These are phyloP conservation scores for Claviceps maximensis DNA, from an alignment of 2,329 filamentous ascomycete genomes.

Conservation along the genomic window DNA sequence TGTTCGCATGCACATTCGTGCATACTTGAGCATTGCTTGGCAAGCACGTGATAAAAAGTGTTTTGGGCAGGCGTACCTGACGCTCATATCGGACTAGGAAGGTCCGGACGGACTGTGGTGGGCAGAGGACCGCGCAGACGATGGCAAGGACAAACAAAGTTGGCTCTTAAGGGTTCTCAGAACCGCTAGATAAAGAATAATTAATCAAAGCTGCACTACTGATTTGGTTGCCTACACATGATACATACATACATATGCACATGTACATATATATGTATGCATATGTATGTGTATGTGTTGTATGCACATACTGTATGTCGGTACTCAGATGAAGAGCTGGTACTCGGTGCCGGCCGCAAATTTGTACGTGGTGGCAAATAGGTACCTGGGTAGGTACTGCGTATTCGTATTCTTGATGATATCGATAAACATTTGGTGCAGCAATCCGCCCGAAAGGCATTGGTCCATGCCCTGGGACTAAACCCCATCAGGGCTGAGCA, in stretches of 20 bases:
- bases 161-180: neutral
- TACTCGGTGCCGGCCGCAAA: neutral
- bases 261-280: neutral
- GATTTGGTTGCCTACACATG: too few species aligned
- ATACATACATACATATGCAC: too few species aligned
- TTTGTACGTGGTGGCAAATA: neutral
- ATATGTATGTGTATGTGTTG: neutral
- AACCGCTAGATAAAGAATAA: neutral
- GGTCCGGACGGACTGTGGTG: too few species aligned
- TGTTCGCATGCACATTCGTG: conserved; percentile 8
- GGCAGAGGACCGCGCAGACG: neutral
- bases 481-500: neutral
- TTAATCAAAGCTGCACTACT: neutral
- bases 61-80: neutral
- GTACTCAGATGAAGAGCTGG: neutral
- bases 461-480: neutral
- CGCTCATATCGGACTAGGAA: neutral
- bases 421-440: conserved; percentile 1
- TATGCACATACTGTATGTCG: too few species aligned
- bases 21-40: neutral
- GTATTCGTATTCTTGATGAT: conserved; percentile 4
- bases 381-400: neutral
- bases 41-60: neutral
- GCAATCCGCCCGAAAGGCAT: neutral
- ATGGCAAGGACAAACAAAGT: neutral